These are phyloP conservation scores for Fonsecaea multimorphosa DNA, from an alignment of 2,329 filamentous ascomycete genomes.

Conservation along the genomic window DNA sequence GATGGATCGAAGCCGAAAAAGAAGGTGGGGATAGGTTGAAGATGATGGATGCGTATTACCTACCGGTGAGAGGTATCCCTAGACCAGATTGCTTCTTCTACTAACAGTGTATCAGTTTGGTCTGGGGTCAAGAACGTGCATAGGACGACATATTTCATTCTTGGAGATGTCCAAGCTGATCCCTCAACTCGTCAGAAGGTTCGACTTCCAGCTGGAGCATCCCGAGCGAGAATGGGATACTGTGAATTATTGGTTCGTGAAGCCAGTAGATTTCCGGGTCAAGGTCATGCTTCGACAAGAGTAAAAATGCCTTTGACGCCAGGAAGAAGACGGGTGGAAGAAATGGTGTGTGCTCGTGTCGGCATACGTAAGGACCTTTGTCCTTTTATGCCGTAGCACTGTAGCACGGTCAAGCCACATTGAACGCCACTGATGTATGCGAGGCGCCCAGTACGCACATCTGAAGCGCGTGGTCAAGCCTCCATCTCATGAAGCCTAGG, in stretches of 20 bases:
- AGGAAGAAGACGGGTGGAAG: not conserved
- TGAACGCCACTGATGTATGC: slow-evolving; percentile 6
- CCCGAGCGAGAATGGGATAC: slow-evolving; percentile 34
- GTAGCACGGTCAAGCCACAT: not conserved
- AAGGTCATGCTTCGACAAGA: slow-evolving; percentile 36
- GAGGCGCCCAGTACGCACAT: not conserved
- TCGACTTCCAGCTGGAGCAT: slow-evolving; percentile 37
- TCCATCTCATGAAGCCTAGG: not conserved
- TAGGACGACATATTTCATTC: slow-evolving; percentile 41
- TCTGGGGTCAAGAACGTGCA: slow-evolving; percentile 50
- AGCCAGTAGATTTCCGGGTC: slow-evolving; percentile 48
- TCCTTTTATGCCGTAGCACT: not conserved
- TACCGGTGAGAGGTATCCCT: slow-evolving; percentile 45
- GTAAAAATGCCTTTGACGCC: slow-evolving; percentile 2
- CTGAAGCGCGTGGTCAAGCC: not conserved
- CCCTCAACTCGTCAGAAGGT: slow-evolving; percentile 38
- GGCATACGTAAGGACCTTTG: not conserved
- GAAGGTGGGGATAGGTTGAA: slow-evolving; percentile 43
- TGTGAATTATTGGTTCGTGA: slow-evolving; percentile 39
- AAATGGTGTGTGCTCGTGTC: not conserved
- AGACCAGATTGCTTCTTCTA: slow-evolving; percentile 24
- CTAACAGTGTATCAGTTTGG: slow-evolving; percentile 49
- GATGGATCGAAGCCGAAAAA: slow-evolving; percentile 51
- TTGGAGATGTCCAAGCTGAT: slow-evolving; percentile 43
- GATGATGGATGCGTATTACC: slow-evolving; percentile 48